phyloP scores from a whole-genome alignment of 345 rosid species.

The Mercurialis annua region DNA sequence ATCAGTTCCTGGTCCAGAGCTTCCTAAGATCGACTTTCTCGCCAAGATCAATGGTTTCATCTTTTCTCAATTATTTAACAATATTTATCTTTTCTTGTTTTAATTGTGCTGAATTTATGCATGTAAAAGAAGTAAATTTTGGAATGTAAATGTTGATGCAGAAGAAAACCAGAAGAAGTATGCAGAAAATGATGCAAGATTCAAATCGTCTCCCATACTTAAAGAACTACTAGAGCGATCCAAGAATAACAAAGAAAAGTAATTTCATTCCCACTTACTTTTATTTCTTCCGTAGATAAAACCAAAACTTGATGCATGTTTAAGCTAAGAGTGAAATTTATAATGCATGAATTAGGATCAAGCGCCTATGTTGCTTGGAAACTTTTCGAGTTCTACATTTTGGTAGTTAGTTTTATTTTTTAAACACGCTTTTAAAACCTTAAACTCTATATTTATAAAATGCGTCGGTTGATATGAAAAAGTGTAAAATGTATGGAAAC shows the following conservation, averaged over 20 bases:
- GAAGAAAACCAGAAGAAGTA: conserved; percentile 93
- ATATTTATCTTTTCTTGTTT: background rate
- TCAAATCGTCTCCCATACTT: conserved; percentile 77
- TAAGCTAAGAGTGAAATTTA: too few relatives aligned
- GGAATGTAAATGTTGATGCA: conserved; percentile 25
- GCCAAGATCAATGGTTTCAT: conserved; percentile 62
- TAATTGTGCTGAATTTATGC: background rate
- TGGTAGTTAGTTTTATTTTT: background rate
- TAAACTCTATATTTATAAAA: too few relatives aligned
- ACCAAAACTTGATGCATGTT: too few relatives aligned
- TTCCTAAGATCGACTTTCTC: conserved; percentile 80
- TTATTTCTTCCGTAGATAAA: too few relatives aligned
- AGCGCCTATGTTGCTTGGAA: too few relatives aligned
- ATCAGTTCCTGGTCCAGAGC: conserved; percentile 83
- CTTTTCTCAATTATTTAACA: background rate
- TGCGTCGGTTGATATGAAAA: too few relatives aligned
- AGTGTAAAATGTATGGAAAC: background rate
- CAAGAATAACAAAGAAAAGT: conserved; percentile 77
- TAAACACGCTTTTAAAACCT: background rate
- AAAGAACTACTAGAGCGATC: conserved; percentile 78
- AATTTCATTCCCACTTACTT: too few relatives aligned
- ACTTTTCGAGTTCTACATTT: too few relatives aligned
- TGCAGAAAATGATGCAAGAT: conserved; percentile 71
- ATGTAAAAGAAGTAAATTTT: too few relatives aligned
- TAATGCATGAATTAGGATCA: too few relatives aligned